These are phyloP conservation scores for Arachnomyces sp. DNA, from an alignment of 2,329 filamentous ascomycete genomes.

Conservation along the genomic window DNA sequence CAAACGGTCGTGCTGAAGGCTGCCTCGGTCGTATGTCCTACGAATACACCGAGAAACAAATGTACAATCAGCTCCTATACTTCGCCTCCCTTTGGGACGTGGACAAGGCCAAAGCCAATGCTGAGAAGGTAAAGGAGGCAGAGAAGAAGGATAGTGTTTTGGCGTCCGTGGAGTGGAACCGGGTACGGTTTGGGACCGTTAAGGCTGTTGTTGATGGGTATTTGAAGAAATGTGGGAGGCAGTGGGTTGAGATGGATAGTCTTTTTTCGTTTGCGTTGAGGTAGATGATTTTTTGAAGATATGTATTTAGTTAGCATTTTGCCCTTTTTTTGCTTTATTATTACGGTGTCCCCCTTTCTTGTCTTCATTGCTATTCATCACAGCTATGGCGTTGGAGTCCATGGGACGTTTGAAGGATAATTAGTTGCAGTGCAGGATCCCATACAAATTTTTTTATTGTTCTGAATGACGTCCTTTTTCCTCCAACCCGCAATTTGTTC, in stretches of 20 bases:
- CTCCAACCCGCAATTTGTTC: constrained; percentile 2
- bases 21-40: constrained; percentile 84
- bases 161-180: constrained; percentile 73
- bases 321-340: constrained; percentile 33
- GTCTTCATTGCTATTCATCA: constrained; percentile 6
- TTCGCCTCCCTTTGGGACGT: constrained; percentile 80
- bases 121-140: constrained; percentile 40
- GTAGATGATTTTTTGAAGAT: constrained; percentile 9
- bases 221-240: constrained; percentile 78
- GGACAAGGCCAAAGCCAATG: constrained; percentile 61
- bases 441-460: too few species aligned
- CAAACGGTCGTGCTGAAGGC: constrained; percentile 71
- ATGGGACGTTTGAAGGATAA: too few species aligned
- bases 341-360: constrained; percentile 56
- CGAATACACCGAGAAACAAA: constrained; percentile 75
- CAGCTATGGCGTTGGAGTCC: constrained; percentile 7
- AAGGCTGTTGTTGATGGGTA: constrained; percentile 73
- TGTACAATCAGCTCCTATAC: constrained; percentile 94
- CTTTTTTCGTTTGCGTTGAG: constrained; percentile 59
- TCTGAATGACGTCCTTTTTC: constrained; percentile 9
- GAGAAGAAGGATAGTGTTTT: constrained; percentile 58
- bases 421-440: too few species aligned
- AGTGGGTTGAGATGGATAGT: constrained; percentile 90
- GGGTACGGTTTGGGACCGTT: constrained; percentile 65
- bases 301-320: constrained; percentile 6